Base-by-base conservation (phyloP, 2,329 filamentous ascomycete genomes). In the Dothidotthia symphoricarpi region DNA sequence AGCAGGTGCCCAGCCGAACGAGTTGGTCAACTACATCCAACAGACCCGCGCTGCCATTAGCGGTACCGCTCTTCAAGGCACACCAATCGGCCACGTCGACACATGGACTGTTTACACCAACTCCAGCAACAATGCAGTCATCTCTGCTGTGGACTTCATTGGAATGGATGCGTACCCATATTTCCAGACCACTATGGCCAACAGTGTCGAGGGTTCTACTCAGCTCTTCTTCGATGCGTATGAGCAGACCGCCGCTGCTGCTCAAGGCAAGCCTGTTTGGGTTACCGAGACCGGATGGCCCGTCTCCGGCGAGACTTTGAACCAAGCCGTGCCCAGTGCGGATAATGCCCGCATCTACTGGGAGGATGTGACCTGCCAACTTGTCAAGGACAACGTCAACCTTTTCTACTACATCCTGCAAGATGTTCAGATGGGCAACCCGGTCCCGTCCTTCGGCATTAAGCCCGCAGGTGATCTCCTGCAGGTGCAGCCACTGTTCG, bases 281-380 rank as follows among this genome's bases (percentile, higher is more conserved):
- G 45, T 94, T 47, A 93, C 88, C 17, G 88, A 95, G 76, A 93
- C 88, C 12, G 89, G 89, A 49, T 93, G 86, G 81, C 88, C 89
- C 32, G 81, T 89, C 36, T 81, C 75, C 55, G 89, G 88, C 39
- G 70, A 77, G 49, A 75, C 71, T 1, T 69, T 76, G 45, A 82
- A 81, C 48, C 49, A 59, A 40, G 86, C 80, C 27, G 75, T 84
- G 8, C 74, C 89, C 5, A 82, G 74, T 24, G 47, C 70, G 22
- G 70, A 75, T 36, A 90, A 91, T 61, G 87, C 89, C 28, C 75
- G 86, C 72, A 77, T 68, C n/a, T 95, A 81, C 77, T 95, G 87
- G 85, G 75, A 86, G 53, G 72, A 84, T 30, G 85, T 91, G 35
- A 86, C 82, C 35, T 95, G 88, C 75, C 66, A 70, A 39, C 67